Conservation (phyloP, 1,139 yeast species). For the Blastobotrys capitulatus region DNA sequence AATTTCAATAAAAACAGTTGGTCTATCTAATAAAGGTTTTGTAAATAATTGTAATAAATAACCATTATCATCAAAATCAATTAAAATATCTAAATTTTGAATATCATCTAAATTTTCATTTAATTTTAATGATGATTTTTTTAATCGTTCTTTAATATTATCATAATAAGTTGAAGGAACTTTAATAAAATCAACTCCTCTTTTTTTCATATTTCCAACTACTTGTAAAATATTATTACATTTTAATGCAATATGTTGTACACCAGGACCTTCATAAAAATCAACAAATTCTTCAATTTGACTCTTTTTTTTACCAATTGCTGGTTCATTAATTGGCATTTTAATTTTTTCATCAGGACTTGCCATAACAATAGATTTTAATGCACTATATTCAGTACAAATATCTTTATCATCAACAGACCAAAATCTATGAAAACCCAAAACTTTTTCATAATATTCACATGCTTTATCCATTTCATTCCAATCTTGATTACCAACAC, state of each 20-base stretch:
- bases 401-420: conserved; percentile 74
- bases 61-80: conserved; percentile 69
- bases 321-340: conserved; percentile 85
- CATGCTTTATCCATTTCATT: conserved; percentile 56
- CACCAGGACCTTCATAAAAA: conserved; percentile 72
- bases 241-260: conserved; percentile 71
- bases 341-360: conserved; percentile 59
- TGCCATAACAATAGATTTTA: conserved; percentile 73
- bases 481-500: conserved; percentile 77
- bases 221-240: conserved; percentile 57
- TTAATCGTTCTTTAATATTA: conserved; percentile 42
- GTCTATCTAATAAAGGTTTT: conserved; percentile 69
- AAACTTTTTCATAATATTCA: conserved; percentile 49
- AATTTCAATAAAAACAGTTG: conserved; percentile 73
- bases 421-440: conserved; percentile 78
- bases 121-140: conserved; percentile 38
- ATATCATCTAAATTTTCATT: conserved; percentile 47
- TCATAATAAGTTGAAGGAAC: conserved; percentile 55
- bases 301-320: conserved; percentile 55
- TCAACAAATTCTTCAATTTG: conserved; percentile 81
- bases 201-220: conserved; percentile 45
- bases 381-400: conserved; percentile 61
- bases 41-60: conserved; percentile 76
- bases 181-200: conserved; percentile 67
- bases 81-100: conserved; percentile 48